Evolutionary conservation across 192 early-diverging fungal genomes (phyloP), one percentile per base, ranked within the genome.

Genomic region (Dimargaris cristalligena): DNA sequence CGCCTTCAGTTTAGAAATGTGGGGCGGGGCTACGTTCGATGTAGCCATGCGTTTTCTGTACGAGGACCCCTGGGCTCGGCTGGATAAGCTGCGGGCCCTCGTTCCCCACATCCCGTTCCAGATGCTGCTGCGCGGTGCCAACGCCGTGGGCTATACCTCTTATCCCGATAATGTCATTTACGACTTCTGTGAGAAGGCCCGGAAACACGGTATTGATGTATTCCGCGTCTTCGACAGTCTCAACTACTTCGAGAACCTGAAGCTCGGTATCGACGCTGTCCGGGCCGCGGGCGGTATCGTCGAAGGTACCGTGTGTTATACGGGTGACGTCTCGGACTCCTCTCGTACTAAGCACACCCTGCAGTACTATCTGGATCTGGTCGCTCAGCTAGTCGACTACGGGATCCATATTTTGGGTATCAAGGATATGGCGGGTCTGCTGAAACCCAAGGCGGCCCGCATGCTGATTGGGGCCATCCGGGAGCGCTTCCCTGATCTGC

Each of bases 21-120:
- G 94, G 94, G 94, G 94, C 52, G 94, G 94, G 34, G 94, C 94
- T 20, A 97, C 94, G 0, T 97, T 97, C 67, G 94, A 97, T 66
- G 94, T 97, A 31, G 81, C 91, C 0, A 80, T 97, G 81, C 86
- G 94, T 45, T 97, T 97, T 80, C 76, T 97, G 63, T 80, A 88
- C 63, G 94, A 97, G 69, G 91, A 92, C 71, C 94, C 94, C 26
- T 97, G 94, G 94, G 91, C 95, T 62, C 81, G 94, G 58, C 74
- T 97, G 63, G 80, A 80, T 51, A 74, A 76, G 45, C 73, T 97
- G 61, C 89, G 94, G 44, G 69, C 79, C 41, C 74, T 91, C 32
- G 89, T 92, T 34, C 94, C 94, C 65, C 94, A 95, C 72, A 80
- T 97, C 69, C 94, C 94, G 18, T 97, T 97, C 79, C 91, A 93